Evolutionary conservation across 306 rosid genomes (phyloP), one percentile per base, ranked within the genome.

Genomic region (Quercus glauca): DNA sequence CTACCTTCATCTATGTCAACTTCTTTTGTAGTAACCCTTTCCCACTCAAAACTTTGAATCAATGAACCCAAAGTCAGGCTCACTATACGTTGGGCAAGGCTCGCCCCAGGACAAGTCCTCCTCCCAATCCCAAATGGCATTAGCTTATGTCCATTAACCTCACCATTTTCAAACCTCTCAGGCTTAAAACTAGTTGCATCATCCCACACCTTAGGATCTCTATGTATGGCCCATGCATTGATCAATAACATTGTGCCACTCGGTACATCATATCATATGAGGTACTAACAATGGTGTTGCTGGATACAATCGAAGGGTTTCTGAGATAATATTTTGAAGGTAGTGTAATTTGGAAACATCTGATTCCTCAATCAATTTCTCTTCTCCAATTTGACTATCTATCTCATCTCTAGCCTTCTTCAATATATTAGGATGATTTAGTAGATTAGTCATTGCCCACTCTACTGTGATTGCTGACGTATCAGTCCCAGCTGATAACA

Each of bases 11-110:
- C 1, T 86, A 86, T 83, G 14, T 86, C 89, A 19, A 86, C 43
- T n/a, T 76, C 77, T 5, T 77, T 51, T n/a, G 55, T 28, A 1
- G 59, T 41, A 3, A 61, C 19, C 25, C 78, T 86, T 51, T 83
- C 83, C 89, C 89, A 86, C 43, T 86, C 89, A 23, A 78, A 86
- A 57, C 87, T 77, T 19, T 83, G 87, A 55, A 86, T 83, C 64
- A 83, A 25, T 0, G 86, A 78, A 8, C 78, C 89, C 55, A 83
- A 67, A 28, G 84, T 35, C 19, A 86, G 20, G 1, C 26, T 11
- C 63, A 57, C 63, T 0, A 1, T 57, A 1, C 28, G 63, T 57
- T 57, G 63, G 63, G 63, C 63, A 0, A 57, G 63, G 8, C 61
- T 10, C 7, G 14, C 61, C 61, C 61, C 61, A n/a, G 61, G 61